Conservation (phyloP, 768 basidiomycete genomes). For the Rhizopogon vesiculosus region DNA sequence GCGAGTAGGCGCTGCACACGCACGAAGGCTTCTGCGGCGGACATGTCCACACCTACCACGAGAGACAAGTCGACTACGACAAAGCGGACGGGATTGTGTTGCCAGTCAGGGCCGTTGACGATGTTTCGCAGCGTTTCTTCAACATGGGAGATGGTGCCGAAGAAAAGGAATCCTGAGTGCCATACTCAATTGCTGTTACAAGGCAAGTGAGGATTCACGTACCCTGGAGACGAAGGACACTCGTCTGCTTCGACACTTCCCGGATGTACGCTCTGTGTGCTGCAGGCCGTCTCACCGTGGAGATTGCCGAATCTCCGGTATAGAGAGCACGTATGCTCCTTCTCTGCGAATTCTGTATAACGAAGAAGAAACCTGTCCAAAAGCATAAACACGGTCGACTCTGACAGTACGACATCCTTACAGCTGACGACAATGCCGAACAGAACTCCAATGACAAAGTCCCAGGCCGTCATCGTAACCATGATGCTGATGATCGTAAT, state of each 20-base stretch:
- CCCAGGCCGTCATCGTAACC: constrained; percentile 89
- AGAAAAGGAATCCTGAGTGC: constrained; percentile 73
- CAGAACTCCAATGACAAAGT: constrained; percentile 90
- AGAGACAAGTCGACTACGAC: constrained; percentile 84
- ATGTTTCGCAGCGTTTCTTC: constrained; percentile 81
- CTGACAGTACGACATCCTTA: constrained; percentile 28
- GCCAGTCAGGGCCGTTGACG: constrained; percentile 68
- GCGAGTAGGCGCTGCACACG: constrained; percentile 79
- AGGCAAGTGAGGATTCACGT: not conserved
- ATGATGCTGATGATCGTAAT: constrained; percentile 83
- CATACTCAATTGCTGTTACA: not conserved
- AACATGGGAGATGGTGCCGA: constrained; percentile 88
- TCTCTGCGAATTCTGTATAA: constrained; percentile 88
- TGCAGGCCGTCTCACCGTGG: constrained; percentile 86
- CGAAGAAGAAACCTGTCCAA: constrained; percentile 81
- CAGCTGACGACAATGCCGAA: constrained; percentile 92
- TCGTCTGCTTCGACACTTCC: constrained; percentile 90
- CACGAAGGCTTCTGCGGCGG: constrained; percentile 92
- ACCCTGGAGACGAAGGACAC: constrained; percentile 85
- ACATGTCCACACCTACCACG: constrained; percentile 90
- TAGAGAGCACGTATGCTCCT: constrained; percentile 80
- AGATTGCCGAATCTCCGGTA: constrained; percentile 80
- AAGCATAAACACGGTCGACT: not conserved
- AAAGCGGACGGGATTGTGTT: constrained; percentile 77
- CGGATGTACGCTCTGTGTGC: constrained; percentile 86